These are phyloP conservation scores for Wilcoxina mikolae DNA, from an alignment of 495 filamentous ascomycete genomes.

Conservation along the genomic window DNA sequence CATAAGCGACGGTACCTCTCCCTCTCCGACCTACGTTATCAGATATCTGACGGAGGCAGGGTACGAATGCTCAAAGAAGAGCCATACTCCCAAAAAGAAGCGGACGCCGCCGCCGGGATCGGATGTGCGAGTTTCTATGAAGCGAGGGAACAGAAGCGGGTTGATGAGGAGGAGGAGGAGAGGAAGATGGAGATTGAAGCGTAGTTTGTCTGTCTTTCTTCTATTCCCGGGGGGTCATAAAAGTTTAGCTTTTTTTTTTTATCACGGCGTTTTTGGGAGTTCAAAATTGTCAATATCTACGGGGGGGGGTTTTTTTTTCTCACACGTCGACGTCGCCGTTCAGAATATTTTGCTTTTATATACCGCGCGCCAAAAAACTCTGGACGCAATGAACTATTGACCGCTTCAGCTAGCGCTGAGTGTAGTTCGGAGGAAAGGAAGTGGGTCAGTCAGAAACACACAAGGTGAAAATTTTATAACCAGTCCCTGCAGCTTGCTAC, in stretches of 20 bases:
- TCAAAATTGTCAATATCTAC: too few species aligned
- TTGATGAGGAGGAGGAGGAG: slow-evolving; percentile 11
- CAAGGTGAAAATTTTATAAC: neutral
- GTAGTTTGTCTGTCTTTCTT: neutral
- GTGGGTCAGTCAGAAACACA: neutral
- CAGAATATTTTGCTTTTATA: too few species aligned
- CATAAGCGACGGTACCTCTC: slow-evolving; percentile 65
- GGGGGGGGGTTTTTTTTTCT: too few species aligned
- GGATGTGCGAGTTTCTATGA: slow-evolving; percentile 22
- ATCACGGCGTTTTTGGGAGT: neutral
- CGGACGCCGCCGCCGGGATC: slow-evolving; percentile 64
- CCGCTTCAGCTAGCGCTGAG: too few species aligned
- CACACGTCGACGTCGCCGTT: too few species aligned
- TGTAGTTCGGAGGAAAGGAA: neutral
- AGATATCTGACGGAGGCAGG: slow-evolving; percentile 33
- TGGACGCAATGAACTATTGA: too few species aligned
- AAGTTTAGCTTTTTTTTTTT: neutral
- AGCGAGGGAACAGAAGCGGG: slow-evolving; percentile 18
- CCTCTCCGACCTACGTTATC: neutral
- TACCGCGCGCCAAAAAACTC: too few species aligned
- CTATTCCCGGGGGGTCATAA: too few species aligned
- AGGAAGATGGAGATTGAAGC: slow-evolving; percentile 10
- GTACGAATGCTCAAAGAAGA: slow-evolving; percentile 60
- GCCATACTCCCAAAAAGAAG: slow-evolving; percentile 72
- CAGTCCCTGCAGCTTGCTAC: too few species aligned